Base-by-base conservation (phyloP, 768 basidiomycete species). In the Tylopilus felleus region DNA sequence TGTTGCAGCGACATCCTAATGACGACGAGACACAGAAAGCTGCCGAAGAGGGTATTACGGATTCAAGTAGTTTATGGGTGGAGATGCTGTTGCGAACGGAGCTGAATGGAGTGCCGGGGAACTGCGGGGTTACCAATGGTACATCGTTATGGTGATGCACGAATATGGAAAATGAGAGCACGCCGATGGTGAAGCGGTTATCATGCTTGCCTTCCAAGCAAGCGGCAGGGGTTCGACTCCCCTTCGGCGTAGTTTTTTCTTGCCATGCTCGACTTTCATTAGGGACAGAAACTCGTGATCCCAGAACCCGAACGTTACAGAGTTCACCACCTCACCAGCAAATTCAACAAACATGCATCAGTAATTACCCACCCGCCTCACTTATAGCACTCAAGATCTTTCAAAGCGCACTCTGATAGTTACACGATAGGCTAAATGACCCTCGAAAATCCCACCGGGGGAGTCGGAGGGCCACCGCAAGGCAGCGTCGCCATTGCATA, bases 181-280 rank as follows among this genome's bases (percentile, higher is more conserved):
- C 78, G 68, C 77, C 74, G 77, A 85, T 88, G 86, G 87, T 88
- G 87, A 88, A 88, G 84, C 79, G 86, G 87, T 87, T 88, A 88
- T 88, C 86, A 88, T 89, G 85, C 87, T 88, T 88, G 86, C 85
- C 86, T 88, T 88, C 86, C 86, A 88, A 77, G 75, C 76, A 77
- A 77, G 81, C 80, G 82, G 83, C 82, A 83, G 77, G 83, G 83
- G 83, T 84, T 84, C 82, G 83, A 84, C 80, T 84, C 83, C 82
- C 83, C 77, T 84, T 82, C 76, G 76, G 81, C 61, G 69, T 70
- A 69, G 1, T 12, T 50, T 51, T 33, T 39, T 14, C 17, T 19
- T 35, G n/a, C n/a, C n/a, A n/a, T n/a, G n/a, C n/a, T n/a, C n/a
- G n/a, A n/a, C n/a, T n/a, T n/a, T n/a, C n/a, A n/a, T n/a, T n/a